These are phyloP conservation scores for Tolypocladium amazonense DNA, from an alignment of 2,329 filamentous ascomycete genomes.

Conservation along the genomic window DNA sequence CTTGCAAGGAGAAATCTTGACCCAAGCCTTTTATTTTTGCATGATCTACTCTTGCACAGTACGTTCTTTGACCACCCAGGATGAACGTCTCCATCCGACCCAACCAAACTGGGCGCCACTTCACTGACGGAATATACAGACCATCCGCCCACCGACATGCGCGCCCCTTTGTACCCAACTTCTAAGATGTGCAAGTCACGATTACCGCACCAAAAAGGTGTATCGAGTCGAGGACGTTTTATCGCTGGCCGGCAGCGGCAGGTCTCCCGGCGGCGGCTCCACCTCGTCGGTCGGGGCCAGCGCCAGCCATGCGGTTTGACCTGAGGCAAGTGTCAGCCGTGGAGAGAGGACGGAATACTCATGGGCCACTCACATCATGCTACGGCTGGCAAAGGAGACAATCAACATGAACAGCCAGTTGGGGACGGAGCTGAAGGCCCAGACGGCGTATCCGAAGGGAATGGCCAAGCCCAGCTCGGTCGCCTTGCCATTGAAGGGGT, in stretches of 20 bases:
- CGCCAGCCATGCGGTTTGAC: constrained; percentile 19
- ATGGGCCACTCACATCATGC: constrained; percentile 54
- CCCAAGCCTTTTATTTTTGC: background rate
- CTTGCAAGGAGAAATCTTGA: constrained; percentile 40
- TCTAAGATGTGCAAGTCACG: background rate
- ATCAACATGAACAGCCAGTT: constrained; percentile 72
- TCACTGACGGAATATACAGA: background rate
- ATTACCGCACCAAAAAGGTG: background rate
- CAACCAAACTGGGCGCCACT: background rate
- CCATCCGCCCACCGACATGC: background rate
- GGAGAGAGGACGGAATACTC: background rate
- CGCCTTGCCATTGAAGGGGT: constrained; percentile 62
- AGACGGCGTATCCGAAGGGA: constrained; percentile 58
- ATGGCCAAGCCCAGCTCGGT: constrained; percentile 51
- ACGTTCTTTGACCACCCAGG: background rate
- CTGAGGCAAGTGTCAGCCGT: constrained; percentile 14
- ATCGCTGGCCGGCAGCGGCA: constrained; percentile 2
- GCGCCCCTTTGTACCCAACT: background rate
- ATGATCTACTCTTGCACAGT: background rate
- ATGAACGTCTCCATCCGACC: background rate
- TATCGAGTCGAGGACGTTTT: background rate
- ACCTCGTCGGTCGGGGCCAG: constrained; percentile 4
- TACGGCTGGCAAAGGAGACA: constrained; percentile 62
- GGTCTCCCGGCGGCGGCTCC: constrained; percentile 5
- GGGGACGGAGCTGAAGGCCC: constrained; percentile 54